Percentiles rank a stretch among this genome's conserved stretches.
phyloP scores from a whole-genome alignment of 73 alveolate genomes.

The Paraurostyla sp. region DNA sequence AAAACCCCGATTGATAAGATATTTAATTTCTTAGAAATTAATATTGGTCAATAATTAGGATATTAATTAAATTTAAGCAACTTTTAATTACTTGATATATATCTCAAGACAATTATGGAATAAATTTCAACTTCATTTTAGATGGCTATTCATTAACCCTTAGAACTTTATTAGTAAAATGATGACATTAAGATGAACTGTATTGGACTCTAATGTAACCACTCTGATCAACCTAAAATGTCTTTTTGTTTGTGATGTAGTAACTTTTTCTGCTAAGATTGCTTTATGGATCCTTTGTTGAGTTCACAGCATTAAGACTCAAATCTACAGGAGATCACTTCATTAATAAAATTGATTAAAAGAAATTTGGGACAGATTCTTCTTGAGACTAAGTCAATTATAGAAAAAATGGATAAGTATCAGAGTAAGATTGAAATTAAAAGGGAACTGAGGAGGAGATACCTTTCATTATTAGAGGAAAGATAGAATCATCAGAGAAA shows the following conservation, averaged over 20 bases:
- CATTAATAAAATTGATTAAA: slow-evolving; percentile 8
- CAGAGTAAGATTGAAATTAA: slow-evolving; percentile 8
- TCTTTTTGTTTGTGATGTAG: slow-evolving; percentile 1
- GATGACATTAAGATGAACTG: not conserved
- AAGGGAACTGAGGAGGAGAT: slow-evolving; percentile 53
- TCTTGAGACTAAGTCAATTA: not conserved
- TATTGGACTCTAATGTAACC: not conserved
- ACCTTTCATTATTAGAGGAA: not conserved
- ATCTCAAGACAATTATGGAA: not conserved
- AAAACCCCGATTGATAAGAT: too few relatives aligned
- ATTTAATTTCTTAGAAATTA: not conserved
- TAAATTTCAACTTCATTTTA: not conserved
- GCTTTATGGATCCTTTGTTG: slow-evolving; percentile 18
- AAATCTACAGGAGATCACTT: slow-evolving; percentile 5
- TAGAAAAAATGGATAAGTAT: slow-evolving; percentile 4
- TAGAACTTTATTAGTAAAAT: not conserved
- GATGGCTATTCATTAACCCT: too few relatives aligned
- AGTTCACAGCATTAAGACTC: not conserved
- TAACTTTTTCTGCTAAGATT: slow-evolving; percentile 16
- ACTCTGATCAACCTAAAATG: not conserved
- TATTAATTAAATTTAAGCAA: not conserved
- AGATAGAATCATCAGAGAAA: not conserved
- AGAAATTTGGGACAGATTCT: not conserved
- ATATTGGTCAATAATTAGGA: slow-evolving; percentile 51
- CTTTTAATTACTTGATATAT: not conserved